phyloP scores from a whole-genome alignment of 208 protist species.

The Leishmania turanica region DNA sequence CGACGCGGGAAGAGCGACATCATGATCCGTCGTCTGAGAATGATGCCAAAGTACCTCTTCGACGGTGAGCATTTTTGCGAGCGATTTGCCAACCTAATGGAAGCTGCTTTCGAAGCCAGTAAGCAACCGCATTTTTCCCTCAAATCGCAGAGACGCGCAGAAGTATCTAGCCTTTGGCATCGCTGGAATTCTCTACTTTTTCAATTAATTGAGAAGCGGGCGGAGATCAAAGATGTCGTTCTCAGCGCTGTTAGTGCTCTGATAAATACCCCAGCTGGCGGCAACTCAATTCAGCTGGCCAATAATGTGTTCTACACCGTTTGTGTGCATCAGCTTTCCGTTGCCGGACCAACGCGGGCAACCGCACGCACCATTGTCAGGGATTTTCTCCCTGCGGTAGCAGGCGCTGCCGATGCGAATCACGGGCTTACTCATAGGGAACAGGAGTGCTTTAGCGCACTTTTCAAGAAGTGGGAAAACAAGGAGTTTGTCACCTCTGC shows the following conservation, averaged over 20 bases:
- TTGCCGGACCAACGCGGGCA: not conserved
- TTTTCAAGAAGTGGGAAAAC: slow-evolving; percentile 43
- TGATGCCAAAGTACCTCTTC: slow-evolving; percentile 20
- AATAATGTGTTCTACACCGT: slow-evolving; percentile 25
- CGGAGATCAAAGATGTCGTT: slow-evolving; percentile 12
- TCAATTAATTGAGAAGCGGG: slow-evolving; percentile 8
- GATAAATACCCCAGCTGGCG: slow-evolving; percentile 10
- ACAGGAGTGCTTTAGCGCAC: slow-evolving; percentile 8
- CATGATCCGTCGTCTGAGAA: slow-evolving; percentile 8
- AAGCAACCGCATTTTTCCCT: slow-evolving; percentile 14
- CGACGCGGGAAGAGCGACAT: slow-evolving; percentile 16
- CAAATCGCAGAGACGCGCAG: not conserved
- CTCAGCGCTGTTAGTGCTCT: not conserved
- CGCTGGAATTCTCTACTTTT: slow-evolving; percentile 22
- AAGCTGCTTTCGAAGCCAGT: slow-evolving; percentile 11
- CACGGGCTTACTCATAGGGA: slow-evolving; percentile 5
- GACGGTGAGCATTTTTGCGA: slow-evolving; percentile 9
- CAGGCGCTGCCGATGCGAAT: not conserved
- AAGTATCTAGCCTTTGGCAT: slow-evolving; percentile 20
- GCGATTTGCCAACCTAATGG: slow-evolving; percentile 7
- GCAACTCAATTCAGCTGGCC: slow-evolving; percentile 2
- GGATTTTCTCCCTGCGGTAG: slow-evolving; percentile 14
- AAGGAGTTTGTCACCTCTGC: slow-evolving; percentile 43
- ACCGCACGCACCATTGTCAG: slow-evolving; percentile 12
- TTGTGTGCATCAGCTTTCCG: slow-evolving; percentile 23